phyloP scores from a whole-genome alignment of 1,139 yeast genomes.

The Candida dubliniensis region DNA sequence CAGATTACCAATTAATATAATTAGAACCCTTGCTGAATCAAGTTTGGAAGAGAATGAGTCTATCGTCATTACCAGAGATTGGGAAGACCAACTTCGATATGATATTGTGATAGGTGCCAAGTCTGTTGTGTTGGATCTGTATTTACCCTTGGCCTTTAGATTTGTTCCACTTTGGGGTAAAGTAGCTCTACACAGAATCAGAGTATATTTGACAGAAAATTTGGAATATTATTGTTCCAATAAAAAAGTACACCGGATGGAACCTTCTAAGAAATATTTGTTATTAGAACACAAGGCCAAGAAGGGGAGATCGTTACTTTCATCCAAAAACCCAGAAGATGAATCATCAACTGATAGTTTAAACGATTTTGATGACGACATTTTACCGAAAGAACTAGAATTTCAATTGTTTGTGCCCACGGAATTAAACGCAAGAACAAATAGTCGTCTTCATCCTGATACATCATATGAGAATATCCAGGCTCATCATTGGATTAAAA shows the following conservation, averaged over 20 bases:
- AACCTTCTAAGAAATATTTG: slow-evolving; percentile 79
- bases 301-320: slow-evolving; percentile 44
- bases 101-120: slow-evolving; percentile 90
- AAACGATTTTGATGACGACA: slow-evolving; percentile 38
- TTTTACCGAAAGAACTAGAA: slow-evolving; percentile 65
- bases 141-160: slow-evolving; percentile 79
- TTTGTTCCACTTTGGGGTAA: slow-evolving; percentile 82
- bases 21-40: slow-evolving; percentile 75
- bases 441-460: slow-evolving; percentile 67
- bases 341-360: slow-evolving; percentile 14
- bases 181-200: slow-evolving; percentile 79
- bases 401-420: slow-evolving; percentile 82
- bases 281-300: slow-evolving; percentile 77
- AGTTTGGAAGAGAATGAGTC: slow-evolving; percentile 92
- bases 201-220: slow-evolving; percentile 84
- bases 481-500: slow-evolving; percentile 91
- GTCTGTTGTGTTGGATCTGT: slow-evolving; percentile 78
- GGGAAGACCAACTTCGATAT: slow-evolving; percentile 91
- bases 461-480: slow-evolving; percentile 76
- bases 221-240: slow-evolving; percentile 84
- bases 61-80: slow-evolving; percentile 81
- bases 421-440: slow-evolving; percentile 46
- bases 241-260: slow-evolving; percentile 86
- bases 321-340: slow-evolving; percentile 14
- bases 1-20: slow-evolving; percentile 59